Percentiles rank a stretch among this genome's conserved stretches.
phyloP scores from a whole-genome alignment of 805 yeast species.

The Saturnispora zaruensis region DNA sequence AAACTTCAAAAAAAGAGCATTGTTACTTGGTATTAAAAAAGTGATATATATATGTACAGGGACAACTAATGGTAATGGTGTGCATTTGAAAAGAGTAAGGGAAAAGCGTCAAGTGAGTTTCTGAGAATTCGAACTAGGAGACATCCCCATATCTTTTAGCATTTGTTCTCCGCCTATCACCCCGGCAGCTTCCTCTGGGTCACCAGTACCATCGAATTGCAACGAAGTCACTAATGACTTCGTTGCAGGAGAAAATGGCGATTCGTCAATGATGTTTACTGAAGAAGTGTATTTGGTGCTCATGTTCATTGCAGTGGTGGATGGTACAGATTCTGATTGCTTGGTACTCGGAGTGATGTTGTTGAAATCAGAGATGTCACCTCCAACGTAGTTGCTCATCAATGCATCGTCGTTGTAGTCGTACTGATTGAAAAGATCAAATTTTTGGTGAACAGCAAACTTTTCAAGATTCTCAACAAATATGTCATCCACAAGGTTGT shows the following conservation, averaged over 20 bases:
- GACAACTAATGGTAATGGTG: neutral
- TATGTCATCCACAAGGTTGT: slow-evolving; percentile 14
- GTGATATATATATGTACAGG: neutral
- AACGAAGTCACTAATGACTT: neutral
- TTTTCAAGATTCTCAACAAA: slow-evolving; percentile 6
- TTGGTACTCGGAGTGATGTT: neutral
- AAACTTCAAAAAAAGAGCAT: neutral
- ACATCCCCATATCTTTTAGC: slow-evolving; percentile 1
- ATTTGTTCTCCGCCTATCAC: slow-evolving; percentile 1
- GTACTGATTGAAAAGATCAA: slow-evolving; percentile 9
- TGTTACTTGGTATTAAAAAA: neutral
- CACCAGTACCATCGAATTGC: neutral
- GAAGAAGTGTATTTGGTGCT: neutral
- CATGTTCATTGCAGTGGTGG: neutral
- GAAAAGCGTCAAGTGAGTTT: neutral
- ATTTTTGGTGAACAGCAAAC: slow-evolving; percentile 1
- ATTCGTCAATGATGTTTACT: neutral
- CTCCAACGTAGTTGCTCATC: neutral
- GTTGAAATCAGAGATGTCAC: neutral
- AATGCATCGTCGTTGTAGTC: slow-evolving; percentile 1
- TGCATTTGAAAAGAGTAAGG: neutral
- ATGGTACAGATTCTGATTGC: neutral
- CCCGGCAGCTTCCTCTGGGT: neutral
- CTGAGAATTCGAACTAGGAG: neutral
- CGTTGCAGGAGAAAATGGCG: neutral